Conservation (phyloP, 2,329 filamentous ascomycete species). For the Alternaria tenuissima region DNA sequence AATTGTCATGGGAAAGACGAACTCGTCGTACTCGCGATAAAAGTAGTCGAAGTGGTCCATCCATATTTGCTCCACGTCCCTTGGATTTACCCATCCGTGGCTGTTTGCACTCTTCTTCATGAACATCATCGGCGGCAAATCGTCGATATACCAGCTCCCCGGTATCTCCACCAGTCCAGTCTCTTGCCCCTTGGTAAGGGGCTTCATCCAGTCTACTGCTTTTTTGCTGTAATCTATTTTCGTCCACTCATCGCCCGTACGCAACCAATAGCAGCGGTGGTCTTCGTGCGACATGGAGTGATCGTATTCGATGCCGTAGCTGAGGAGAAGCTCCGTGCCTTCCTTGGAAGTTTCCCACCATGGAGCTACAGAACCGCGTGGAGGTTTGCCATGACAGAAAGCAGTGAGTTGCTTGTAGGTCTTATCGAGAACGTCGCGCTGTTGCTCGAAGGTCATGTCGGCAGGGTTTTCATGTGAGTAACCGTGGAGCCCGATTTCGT, state of each 20-base stretch:
- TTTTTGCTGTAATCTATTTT: constrained; percentile 72
- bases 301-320: constrained; percentile 75
- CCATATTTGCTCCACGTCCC: constrained; percentile 72
- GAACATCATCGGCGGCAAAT: constrained; percentile 73
- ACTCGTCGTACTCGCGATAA: constrained; percentile 78
- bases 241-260: constrained; percentile 71
- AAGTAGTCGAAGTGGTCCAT: constrained; percentile 75
- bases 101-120: constrained; percentile 71
- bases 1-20: constrained; percentile 79
- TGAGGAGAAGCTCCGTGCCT: constrained; percentile 69
- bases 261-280: constrained; percentile 69
- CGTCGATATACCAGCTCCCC: constrained; percentile 69
- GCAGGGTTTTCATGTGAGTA: constrained; percentile 78
- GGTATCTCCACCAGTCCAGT: constrained; percentile 74
- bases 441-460: constrained; percentile 77
- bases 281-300: constrained; percentile 73
- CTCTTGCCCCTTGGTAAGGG: constrained; percentile 64
- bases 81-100: constrained; percentile 67
- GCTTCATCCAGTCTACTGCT: constrained; percentile 72
- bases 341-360: constrained; percentile 79
- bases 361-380: constrained; percentile 75
- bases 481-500: constrained; percentile 73
- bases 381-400: constrained; percentile 73
- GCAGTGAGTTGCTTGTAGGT: constrained; percentile 75
- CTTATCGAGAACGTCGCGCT: constrained; percentile 77